Evolutionary conservation across 805 yeast genomes (phyloP), one percentile per base, ranked within the genome.

Genomic region (Henningerozyma blattae): DNA sequence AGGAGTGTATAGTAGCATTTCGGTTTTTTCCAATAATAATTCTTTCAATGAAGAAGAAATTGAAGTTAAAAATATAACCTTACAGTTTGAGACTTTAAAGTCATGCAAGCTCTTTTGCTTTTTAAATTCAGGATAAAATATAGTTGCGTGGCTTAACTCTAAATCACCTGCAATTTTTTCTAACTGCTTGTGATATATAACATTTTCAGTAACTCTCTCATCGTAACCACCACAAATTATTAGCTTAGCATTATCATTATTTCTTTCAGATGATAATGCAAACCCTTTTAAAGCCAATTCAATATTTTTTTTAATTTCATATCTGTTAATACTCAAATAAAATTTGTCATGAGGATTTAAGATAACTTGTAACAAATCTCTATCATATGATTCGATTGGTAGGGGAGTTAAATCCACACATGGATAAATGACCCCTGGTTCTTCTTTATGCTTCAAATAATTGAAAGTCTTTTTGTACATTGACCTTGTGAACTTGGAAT

Each of bases 151-250:
- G 8, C 60, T 50, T 24, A 87, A 52, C 0, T 62, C 50, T 27
- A 70, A 56, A 3, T 55, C 44, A 10, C 65, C 60, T 31, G 79
- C 67, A 25, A 75, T 58, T 5, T 45, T 33, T 41, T 70, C 64
- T 26, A 91, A 64, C 41, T 82, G 82, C 16, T 61, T 49, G 32
- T 86, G 62, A 46, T 83, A 83, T 33, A 69, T 70, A 19, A 73
- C 80, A 55, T 91, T 91, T 52, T 87, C 97, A 1, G 47, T 35
- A 0, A 84, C 80, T 30, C 85, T 59, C 8, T 68, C 45, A 54
- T 91, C 98, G 56, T 77, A 91, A 0, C 99, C 99, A 10, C 99
- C 98, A 7, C 94, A 81, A 26, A 91, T 59, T 2, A 86, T 68
- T 34, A 91, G 64, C 36, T 70, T 69, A 4, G 67, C 62, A 15